Conservation (phyloP, 805 yeast species). For the Nakazawaea sp. region DNA sequence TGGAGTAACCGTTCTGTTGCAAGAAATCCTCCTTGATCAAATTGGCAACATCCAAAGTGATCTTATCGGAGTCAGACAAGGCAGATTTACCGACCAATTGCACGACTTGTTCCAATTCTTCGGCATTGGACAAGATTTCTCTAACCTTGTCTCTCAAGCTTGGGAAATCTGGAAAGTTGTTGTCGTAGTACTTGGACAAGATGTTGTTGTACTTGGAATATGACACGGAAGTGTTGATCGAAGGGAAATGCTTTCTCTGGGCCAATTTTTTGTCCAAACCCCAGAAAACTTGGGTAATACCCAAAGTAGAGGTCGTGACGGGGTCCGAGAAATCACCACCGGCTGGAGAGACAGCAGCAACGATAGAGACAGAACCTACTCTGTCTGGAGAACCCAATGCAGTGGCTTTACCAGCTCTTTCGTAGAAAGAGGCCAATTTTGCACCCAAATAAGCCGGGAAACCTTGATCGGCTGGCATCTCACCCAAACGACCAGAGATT, state of each 20-base stretch:
- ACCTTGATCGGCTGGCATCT: slow-evolving; percentile 99
- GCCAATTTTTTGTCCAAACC: slow-evolving; percentile 98
- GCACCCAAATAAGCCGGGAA: slow-evolving; percentile 99
- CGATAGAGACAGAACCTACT: slow-evolving; percentile 96
- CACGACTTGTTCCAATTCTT: slow-evolving; percentile 97
- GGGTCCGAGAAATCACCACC: slow-evolving; percentile 99
- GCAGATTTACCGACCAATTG: slow-evolving; percentile 99
- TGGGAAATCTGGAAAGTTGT: slow-evolving; percentile 88
- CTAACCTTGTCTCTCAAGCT: slow-evolving; percentile 82
- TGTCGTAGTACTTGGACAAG: slow-evolving; percentile 77
- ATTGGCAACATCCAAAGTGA: slow-evolving; percentile 86
- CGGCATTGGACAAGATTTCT: slow-evolving; percentile 94
- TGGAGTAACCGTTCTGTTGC: slow-evolving; percentile 98
- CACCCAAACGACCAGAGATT: slow-evolving; percentile 99
- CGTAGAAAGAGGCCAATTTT: slow-evolving; percentile 96
- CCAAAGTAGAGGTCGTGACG: slow-evolving; percentile 95
- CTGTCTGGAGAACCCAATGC: slow-evolving; percentile 97
- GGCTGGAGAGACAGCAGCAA: slow-evolving; percentile 99
- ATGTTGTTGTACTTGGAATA: slow-evolving; percentile 94
- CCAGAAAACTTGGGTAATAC: slow-evolving; percentile 99
- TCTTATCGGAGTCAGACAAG: slow-evolving; percentile 92
- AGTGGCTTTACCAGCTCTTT: slow-evolving; percentile 96
- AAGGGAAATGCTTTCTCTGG: slow-evolving; percentile 99
- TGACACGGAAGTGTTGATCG: slow-evolving; percentile 92
- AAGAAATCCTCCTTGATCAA: slow-evolving; percentile 96